Evolutionary conservation across 2,329 filamentous ascomycete species (phyloP).

Genomic region (Talaromyces marneffei): DNA sequence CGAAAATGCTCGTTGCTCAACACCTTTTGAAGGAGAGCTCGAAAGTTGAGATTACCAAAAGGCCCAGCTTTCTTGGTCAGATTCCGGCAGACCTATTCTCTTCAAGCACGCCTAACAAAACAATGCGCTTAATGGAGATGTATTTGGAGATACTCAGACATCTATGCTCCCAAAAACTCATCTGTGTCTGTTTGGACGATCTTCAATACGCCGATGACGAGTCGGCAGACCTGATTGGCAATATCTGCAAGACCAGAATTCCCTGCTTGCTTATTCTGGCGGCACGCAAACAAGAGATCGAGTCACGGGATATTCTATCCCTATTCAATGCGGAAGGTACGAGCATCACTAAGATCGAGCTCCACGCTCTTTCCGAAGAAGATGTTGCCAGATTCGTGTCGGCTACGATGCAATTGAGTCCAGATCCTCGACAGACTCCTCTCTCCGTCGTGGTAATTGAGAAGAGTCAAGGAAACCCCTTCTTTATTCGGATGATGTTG

Average conservation of each 20-base stretch:
- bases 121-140: slow-evolving; percentile 75
- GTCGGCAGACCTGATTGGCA: slow-evolving; percentile 73
- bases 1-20: slow-evolving; percentile 24
- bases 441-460: slow-evolving; percentile 81
- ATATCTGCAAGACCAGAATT: slow-evolving; percentile 71
- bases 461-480: slow-evolving; percentile 81
- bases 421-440: slow-evolving; percentile 65
- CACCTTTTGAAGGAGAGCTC: slow-evolving; percentile 28
- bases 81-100: slow-evolving; percentile 34
- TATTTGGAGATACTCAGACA: slow-evolving; percentile 80
- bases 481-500: slow-evolving; percentile 87
- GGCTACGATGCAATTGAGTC: slow-evolving; percentile 66
- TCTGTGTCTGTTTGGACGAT: slow-evolving; percentile 84
- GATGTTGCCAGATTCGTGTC: slow-evolving; percentile 80
- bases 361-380: slow-evolving; percentile 68
- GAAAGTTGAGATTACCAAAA: slow-evolving; percentile 28
- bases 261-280: slow-evolving; percentile 79
- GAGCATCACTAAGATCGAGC: slow-evolving; percentile 62
- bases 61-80: slow-evolving; percentile 32
- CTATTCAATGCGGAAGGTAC: slow-evolving; percentile 46
- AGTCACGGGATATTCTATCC: slow-evolving; percentile 39
- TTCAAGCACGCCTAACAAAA: slow-evolving; percentile 38
- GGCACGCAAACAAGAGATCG: slow-evolving; percentile 61
- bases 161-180: slow-evolving; percentile 75
- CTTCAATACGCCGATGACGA: slow-evolving; percentile 86